Conservation (phyloP, 768 basidiomycete genomes). For the Phanerodontia chrysosporium region DNA sequence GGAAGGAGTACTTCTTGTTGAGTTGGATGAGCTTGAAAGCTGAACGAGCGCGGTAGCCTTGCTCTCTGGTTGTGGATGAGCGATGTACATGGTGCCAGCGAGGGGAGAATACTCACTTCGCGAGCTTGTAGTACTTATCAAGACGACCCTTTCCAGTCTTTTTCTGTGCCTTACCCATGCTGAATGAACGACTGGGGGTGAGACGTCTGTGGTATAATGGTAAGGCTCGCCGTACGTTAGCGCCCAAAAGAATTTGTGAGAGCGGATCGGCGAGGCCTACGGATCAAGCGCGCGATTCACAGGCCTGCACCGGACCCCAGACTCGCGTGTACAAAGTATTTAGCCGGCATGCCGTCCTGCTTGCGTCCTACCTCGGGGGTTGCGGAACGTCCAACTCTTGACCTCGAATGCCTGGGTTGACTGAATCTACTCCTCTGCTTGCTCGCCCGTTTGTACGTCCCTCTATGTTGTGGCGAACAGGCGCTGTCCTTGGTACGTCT, state of each 20-base stretch:
- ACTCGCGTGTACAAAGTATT: not conserved
- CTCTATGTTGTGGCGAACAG: conserved; percentile 23
- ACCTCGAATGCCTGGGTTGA: conserved; percentile 19
- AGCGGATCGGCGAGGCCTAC: not conserved
- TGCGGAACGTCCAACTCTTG: not conserved
- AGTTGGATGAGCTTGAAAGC: conserved; percentile 98
- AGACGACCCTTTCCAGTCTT: conserved; percentile 95
- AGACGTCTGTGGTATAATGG: not conserved
- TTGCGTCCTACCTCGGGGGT: not conserved
- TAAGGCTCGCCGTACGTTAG: not conserved
- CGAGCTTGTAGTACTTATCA: conserved; percentile 96
- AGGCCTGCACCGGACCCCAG: not conserved
- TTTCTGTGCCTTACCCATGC: conserved; percentile 60
- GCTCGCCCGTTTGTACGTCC: conserved; percentile 11
- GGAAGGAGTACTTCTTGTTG: conserved; percentile 95
- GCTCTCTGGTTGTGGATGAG: conserved; percentile 63
- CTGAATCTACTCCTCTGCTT: conserved; percentile 23
- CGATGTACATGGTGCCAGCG: conserved; percentile 3
- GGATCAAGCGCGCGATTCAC: not conserved
- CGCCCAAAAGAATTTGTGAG: conserved; percentile 8
- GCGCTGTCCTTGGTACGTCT: conserved; percentile 20
- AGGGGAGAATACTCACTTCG: conserved; percentile 50
- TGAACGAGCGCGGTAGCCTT: conserved; percentile 98
- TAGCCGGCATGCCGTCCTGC: not conserved
- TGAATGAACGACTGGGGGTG: conserved; percentile 1